Conservation (phyloP, 176 grass and related monocot genomes). For the Sorghum bicolor region DNA sequence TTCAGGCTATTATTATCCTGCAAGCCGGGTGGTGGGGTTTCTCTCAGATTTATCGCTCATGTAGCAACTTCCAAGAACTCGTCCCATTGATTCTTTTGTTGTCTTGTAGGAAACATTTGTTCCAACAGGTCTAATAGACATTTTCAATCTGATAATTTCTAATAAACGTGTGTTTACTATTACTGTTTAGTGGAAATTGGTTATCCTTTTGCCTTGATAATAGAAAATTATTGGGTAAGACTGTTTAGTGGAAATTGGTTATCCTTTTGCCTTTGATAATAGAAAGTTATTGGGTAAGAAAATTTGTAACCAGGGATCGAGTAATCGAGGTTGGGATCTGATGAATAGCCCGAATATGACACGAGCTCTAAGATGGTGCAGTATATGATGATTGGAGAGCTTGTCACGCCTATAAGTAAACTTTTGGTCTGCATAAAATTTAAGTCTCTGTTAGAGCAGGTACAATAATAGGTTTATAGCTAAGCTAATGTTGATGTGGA, state of each 20-base stretch:
- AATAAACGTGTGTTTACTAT: conserved; percentile 23
- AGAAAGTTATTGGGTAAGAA: too few relatives aligned
- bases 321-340: too few relatives aligned
- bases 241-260: neutral
- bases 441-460: too few relatives aligned
- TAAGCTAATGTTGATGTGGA: too few relatives aligned
- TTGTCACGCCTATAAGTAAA: too few relatives aligned
- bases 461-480: too few relatives aligned
- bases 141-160: conserved; percentile 21
- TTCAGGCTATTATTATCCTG: conserved; percentile 48
- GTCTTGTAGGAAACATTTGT: conserved; percentile 32
- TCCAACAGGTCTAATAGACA: conserved; percentile 4
- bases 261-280: neutral
- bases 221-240: too few relatives aligned
- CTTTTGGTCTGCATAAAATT: too few relatives aligned
- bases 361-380: too few relatives aligned
- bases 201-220: neutral
- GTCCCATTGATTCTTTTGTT: conserved; percentile 43
- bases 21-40: conserved; percentile 20
- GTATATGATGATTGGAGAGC: too few relatives aligned
- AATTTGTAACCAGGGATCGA: neutral
- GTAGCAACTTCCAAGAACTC: conserved; percentile 30
- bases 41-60: conserved; percentile 20
- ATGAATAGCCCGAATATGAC: too few relatives aligned
- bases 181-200: neutral